Evolutionary conservation across 1,284 basidiomycete genomes (phyloP), one percentile per base, ranked within the genome.

Genomic region (Meira nashicola): DNA sequence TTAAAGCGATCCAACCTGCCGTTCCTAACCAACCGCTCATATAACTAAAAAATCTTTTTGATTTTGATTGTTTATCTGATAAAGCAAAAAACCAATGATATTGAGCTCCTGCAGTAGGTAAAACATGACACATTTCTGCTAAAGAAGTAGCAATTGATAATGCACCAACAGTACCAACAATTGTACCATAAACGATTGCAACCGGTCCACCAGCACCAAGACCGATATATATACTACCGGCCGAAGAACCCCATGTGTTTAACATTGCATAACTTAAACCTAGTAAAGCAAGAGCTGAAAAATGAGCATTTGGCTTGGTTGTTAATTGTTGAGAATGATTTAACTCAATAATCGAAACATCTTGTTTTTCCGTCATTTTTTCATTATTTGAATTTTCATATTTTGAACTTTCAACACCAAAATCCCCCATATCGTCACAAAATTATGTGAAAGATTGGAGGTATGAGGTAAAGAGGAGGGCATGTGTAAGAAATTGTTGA

Each of bases 1-100:
- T 73, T 4, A 81, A 63, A 3, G 79, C 73, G 41, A 78, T 68
- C 79, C 79, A 81, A 1, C 79, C 79, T 0, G 78, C 73, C 0
- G 67, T 60, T 15, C 46, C 51, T 19, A 68, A 62, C 67, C 70
- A 77, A 2, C 67, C 71, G 2, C 63, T 65, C 41, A 72, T 65
- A 57, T 70, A 79, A 3, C 71, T 67, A 11, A 61, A n/a, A 1
- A 73, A 63, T 3, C 57, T 58, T 68, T 10, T 72, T 68, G 51
- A 59, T 68, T 4, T 58, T n/a, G n/a, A n/a, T n/a, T n/a, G 40
- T 41, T n/a, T n/a, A n/a, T 41, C 40, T 12, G 40, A 12, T n/a
- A 41, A n/a, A 12, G 40, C 12, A n/a, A 41, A 41, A n/a, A 12
- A 41, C 40, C 40, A 41, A n/a, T 41, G 40, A 53, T 80, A 80